Base-by-base conservation (phyloP, 2,329 filamentous ascomycete genomes). In the Teratosphaeria pseudoeucalypti region DNA sequence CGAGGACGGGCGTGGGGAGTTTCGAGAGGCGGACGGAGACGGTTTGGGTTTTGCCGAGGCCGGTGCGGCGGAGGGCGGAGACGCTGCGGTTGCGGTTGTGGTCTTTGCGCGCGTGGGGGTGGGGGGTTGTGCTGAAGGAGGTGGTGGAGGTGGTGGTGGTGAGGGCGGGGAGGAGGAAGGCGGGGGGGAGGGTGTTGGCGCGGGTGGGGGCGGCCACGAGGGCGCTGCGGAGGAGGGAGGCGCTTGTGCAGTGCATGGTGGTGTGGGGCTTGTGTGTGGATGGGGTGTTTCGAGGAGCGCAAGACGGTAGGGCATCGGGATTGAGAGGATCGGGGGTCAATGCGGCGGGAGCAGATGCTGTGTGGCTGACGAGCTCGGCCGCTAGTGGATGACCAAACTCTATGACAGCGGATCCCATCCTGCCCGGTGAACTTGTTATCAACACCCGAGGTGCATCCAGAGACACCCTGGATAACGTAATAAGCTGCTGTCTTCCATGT, bases 11-110 rank as follows among this genome's bases (percentile, higher is more conserved):
- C 70, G 82, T 81, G 0, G 92, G 92, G 58, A 96, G 78, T 56
- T 85, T 79, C 53, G 86, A 81, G 68, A 87, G 83, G 52, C 84
- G 86, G 61, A 94, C 85, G 26, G 57, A 57, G 14, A 62, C 60
- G 71, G 29, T 34, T 39, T 88, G 85, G 57, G 85, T 83, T 5
- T 85, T 85, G 0, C 74, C 73, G 6, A 75, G 64, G 19, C 92
- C 92, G 1, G 88, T 90, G 56, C 87, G 82, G 65, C 89, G 86
- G 60, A 95, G 81, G 27, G 86, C 87, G 59, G 90, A 96, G 57
- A 96, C 84, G 53, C 91, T 92, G 62, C 94, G 88, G 62, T 84
- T 78, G 65, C 82, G 85, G 79, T 90, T 96, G 76, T 84, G 84
- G 77, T 96, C 92, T 70, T 85, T 84, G 58, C 71, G 69, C 43